phyloP scores from a whole-genome alignment of 2,329 filamentous ascomycete species.

The Ophiobolus disseminans region DNA sequence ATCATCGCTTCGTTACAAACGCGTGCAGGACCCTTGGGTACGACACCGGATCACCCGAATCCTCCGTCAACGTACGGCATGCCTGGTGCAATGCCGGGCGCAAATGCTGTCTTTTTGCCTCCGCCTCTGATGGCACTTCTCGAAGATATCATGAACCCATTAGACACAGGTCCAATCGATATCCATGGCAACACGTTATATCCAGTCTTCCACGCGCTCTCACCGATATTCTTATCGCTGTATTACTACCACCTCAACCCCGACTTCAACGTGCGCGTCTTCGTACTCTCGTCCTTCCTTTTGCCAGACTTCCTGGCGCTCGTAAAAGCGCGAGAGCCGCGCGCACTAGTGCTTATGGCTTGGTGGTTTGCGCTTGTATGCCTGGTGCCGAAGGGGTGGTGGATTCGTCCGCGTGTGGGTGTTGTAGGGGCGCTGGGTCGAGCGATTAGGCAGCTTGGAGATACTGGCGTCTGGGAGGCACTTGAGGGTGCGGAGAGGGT shows the following conservation, averaged over 20 bases:
- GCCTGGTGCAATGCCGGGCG: constrained; percentile 8
- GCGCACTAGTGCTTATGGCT: constrained; percentile 34
- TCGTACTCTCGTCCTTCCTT: constrained; percentile 40
- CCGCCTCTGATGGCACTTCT: constrained; percentile 35
- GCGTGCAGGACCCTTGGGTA: constrained; percentile 15
- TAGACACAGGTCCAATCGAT: constrained; percentile 21
- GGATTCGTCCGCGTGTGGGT: constrained; percentile 18
- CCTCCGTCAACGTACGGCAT: constrained; percentile 30
- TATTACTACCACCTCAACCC: constrained; percentile 40
- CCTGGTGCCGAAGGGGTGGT: constrained; percentile 37
- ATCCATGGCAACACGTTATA: constrained; percentile 27
- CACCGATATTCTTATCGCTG: constrained; percentile 42
- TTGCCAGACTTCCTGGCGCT: constrained; percentile 37
- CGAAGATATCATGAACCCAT: constrained; percentile 19
- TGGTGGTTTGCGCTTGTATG: constrained; percentile 40
- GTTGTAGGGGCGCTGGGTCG: constrained; percentile 30
- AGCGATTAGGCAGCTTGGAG: constrained; percentile 15
- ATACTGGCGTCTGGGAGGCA: constrained; percentile 19
- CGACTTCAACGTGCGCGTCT: constrained; percentile 38
- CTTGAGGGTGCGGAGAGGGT: constrained; percentile 31
- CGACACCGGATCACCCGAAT: constrained; percentile 34
- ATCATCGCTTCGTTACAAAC: constrained; percentile 20
- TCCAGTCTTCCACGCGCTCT: constrained; percentile 39
- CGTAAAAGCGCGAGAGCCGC: constrained; percentile 29
- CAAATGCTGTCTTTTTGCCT: constrained; percentile 35